Evolutionary conservation across 164 flowering plant species (phyloP).

Genomic region (Liquidambar formosana): DNA sequence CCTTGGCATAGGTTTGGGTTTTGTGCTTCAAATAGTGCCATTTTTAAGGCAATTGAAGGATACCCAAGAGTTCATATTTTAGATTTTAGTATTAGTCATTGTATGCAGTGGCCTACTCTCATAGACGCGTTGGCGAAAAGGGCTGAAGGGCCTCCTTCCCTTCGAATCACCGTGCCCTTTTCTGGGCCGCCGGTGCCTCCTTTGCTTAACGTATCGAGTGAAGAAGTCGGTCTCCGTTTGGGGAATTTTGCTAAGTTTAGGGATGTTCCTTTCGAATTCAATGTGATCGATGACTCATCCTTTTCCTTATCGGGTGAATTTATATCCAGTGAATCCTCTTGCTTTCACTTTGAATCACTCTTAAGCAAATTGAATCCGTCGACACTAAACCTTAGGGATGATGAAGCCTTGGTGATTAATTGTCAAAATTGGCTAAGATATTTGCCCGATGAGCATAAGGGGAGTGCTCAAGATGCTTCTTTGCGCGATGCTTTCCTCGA

Average conservation of each 20-base stretch:
- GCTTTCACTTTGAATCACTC: constrained; percentile 41
- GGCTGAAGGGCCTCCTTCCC: constrained; percentile 60
- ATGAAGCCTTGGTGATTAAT: constrained; percentile 67
- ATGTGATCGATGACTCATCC: constrained; percentile 33
- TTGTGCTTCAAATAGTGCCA: constrained; percentile 73
- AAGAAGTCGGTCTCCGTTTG: constrained; percentile 68
- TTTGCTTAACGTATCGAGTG: constrained; percentile 48
- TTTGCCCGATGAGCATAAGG: constrained; percentile 44
- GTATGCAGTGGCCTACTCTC: constrained; percentile 96
- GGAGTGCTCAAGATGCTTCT: constrained; percentile 14
- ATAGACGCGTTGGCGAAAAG: constrained; percentile 69
- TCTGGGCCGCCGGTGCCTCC: constrained; percentile 74
- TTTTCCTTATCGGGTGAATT: constrained; percentile 7
- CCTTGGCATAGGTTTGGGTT: constrained; percentile 91
- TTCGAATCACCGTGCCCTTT: constrained; percentile 63
- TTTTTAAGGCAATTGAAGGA: constrained; percentile 60
- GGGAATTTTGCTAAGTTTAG: constrained; percentile 65
- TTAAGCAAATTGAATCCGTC: constrained; percentile 43
- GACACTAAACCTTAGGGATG: constrained; percentile 42
- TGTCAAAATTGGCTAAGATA: constrained; percentile 77
- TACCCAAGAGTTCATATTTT: constrained; percentile 56
- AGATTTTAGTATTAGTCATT: constrained; percentile 76
- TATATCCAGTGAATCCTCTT: constrained; percentile 9
- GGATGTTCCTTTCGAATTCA: constrained; percentile 64
- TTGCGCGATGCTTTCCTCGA: constrained; percentile 50